phyloP scores from a whole-genome alignment of 441 rosid species.

The Melastoma candidum region DNA sequence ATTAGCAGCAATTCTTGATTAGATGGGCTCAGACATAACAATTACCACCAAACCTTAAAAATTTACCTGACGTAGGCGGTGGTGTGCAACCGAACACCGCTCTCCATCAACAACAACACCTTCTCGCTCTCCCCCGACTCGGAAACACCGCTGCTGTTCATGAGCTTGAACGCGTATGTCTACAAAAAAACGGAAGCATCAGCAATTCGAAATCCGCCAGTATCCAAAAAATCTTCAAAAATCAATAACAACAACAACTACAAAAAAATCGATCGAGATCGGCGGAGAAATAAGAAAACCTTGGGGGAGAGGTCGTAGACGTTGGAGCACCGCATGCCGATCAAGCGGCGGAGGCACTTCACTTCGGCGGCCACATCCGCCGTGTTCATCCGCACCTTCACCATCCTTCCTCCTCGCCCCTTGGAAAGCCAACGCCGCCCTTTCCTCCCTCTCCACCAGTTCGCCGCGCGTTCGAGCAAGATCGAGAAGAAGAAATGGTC shows the following conservation, averaged over 20 bases:
- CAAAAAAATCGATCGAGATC: not conserved
- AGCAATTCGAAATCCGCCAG: not conserved
- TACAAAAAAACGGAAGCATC: slow-evolving; percentile 13
- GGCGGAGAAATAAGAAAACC: slow-evolving; percentile 24
- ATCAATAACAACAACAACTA: not conserved
- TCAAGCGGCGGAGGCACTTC: slow-evolving; percentile 71
- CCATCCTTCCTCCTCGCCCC: slow-evolving; percentile 27
- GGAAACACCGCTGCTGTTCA: slow-evolving; percentile 91
- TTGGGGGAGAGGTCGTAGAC: slow-evolving; percentile 95
- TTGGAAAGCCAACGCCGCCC: no score
- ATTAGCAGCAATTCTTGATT: not conserved
- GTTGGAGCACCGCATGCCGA: slow-evolving; percentile 97
- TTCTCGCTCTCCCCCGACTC: slow-evolving; percentile 98
- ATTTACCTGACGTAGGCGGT: slow-evolving; percentile 76
- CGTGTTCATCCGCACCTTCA: slow-evolving; percentile 92
- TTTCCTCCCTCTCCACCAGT: no score
- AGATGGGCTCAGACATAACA: not conserved
- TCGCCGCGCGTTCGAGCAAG: no score
- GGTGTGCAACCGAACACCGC: slow-evolving; percentile 86
- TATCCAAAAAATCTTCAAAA: not conserved
- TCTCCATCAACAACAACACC: slow-evolving; percentile 82
- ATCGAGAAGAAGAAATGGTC: no score
- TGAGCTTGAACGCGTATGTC: slow-evolving; percentile 92
- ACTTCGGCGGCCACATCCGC: slow-evolving; percentile 99
- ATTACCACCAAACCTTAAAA: not conserved